These are phyloP conservation scores for Blattamonas nauphoetae DNA, from an alignment of 78 protist species.

Conservation along the genomic window DNA sequence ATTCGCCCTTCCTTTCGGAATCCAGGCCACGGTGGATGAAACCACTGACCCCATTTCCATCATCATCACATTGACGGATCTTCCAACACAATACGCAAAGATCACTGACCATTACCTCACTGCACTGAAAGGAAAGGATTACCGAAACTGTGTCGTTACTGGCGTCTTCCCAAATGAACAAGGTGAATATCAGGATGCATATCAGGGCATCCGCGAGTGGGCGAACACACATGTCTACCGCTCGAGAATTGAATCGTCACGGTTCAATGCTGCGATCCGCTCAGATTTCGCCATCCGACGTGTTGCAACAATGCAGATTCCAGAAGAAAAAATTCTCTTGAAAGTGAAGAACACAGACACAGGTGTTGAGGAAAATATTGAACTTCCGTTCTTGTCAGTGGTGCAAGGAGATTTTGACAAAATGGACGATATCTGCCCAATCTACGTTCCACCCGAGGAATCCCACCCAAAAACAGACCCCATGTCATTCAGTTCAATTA, in stretches of 20 bases:
- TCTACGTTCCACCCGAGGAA: background rate
- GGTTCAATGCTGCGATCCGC: background rate
- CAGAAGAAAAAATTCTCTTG: background rate
- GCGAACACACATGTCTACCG: background rate
- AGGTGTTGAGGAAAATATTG: too few species aligned
- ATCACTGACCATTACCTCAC: too few species aligned
- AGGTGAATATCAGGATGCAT: background rate
- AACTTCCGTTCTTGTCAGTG: too few species aligned
- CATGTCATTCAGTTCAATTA: background rate
- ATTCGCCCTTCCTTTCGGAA: background rate
- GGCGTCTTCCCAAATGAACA: background rate
- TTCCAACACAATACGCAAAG: too few species aligned
- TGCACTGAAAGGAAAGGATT: conserved; percentile 3
- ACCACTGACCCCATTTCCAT: too few species aligned
- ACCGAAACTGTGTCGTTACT: background rate
- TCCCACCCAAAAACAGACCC: background rate
- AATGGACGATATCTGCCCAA: background rate
- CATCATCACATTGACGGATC: too few species aligned
- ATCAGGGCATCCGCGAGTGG: background rate
- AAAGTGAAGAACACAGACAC: background rate
- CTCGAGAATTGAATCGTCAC: background rate
- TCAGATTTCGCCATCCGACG: background rate
- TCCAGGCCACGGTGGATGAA: too few species aligned
- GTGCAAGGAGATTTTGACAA: background rate
- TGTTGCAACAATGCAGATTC: background rate